Percentiles rank a stretch among this genome's conserved stretches.
Evolutionary conservation across 495 filamentous ascomycete genomes (phyloP).

Genomic region (Lentithecium fluviatile): DNA sequence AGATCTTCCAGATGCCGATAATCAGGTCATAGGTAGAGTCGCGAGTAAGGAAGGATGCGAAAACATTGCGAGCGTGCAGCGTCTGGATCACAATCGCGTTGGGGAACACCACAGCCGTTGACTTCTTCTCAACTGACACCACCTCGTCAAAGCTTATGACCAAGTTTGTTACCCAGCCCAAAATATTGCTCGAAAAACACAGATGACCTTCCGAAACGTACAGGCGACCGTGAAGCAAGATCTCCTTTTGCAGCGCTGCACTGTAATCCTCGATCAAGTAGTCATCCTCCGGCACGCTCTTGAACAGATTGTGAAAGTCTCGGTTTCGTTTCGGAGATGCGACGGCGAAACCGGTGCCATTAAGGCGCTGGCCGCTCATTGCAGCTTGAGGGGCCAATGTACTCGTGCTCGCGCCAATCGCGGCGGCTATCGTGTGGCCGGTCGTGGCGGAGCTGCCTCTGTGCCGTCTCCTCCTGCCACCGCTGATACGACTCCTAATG

Average conservation of each 20-base stretch:
- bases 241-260: slow-evolving; percentile 92
- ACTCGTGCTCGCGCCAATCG: slow-evolving; percentile 62
- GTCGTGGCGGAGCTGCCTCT: slow-evolving; percentile 86
- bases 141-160: slow-evolving; percentile 99
- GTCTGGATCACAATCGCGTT: slow-evolving; percentile 98
- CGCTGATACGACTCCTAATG: slow-evolving; percentile 73
- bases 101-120: slow-evolving; percentile 90
- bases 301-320: slow-evolving; percentile 91
- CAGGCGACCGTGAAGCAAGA: slow-evolving; percentile 87
- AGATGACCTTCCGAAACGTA: slow-evolving; percentile 97
- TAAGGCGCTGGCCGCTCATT: slow-evolving; percentile 64
- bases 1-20: slow-evolving; percentile 97
- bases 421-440: slow-evolving; percentile 66
- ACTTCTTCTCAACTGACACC: slow-evolving; percentile 94
- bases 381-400: slow-evolving; percentile 64
- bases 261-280: slow-evolving; percentile 99
- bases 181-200: slow-evolving; percentile 98
- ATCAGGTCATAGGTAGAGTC: slow-evolving; percentile 97
- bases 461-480: slow-evolving; percentile 58
- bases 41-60: slow-evolving; percentile 89
- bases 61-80: slow-evolving; percentile 88
- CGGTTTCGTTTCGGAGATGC: slow-evolving; percentile 93
- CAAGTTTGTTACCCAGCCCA: slow-evolving; percentile 94
- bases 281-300: slow-evolving; percentile 95
- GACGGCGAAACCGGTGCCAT: slow-evolving; percentile 83